Conservation (phyloP, 495 filamentous ascomycete species). For the Penicillium atrosanguineum region DNA sequence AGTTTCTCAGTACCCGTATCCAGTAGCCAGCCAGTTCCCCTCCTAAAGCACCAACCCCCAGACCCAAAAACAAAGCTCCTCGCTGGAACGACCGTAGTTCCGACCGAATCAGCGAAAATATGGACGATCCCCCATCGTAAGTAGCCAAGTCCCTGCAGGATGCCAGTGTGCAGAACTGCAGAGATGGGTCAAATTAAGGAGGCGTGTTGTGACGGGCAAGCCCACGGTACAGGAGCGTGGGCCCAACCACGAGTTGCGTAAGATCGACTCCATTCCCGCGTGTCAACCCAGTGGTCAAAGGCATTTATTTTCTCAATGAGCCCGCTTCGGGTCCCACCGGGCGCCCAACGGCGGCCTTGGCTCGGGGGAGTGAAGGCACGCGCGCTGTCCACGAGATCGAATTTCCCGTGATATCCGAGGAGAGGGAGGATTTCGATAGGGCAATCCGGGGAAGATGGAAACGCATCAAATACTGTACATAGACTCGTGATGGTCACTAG, state of each 20-base stretch:
- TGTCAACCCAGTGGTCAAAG: conserved; percentile 20
- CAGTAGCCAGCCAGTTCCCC: too few species aligned
- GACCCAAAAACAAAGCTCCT: conserved; percentile 1
- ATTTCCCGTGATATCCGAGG: conserved; percentile 1
- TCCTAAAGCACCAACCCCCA: not conserved
- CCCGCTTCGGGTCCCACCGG: conserved; percentile 15
- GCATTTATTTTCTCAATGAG: not conserved
- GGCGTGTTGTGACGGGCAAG: not conserved
- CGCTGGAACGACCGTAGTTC: conserved; percentile 5
- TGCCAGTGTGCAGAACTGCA: not conserved
- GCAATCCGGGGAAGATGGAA: too few species aligned
- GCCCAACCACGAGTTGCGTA: conserved; percentile 12
- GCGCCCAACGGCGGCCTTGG: conserved; percentile 24
- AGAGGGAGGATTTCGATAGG: too few species aligned
- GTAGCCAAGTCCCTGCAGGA: conserved; percentile 8
- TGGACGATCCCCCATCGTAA: conserved; percentile 10
- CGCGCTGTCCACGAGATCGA: conserved; percentile 18
- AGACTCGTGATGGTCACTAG: not conserved
- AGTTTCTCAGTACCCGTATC: too few species aligned
- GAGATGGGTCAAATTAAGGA: conserved; percentile 1
- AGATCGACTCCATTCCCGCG: conserved; percentile 26
- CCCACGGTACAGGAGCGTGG: not conserved
- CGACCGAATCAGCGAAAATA: conserved; percentile 10
- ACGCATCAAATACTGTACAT: too few species aligned
- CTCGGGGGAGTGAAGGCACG: conserved; percentile 11